A percentile compares a stretch with the other conserved stretches of the same genome.
phyloP scores from a whole-genome alignment of 2,329 filamentous ascomycete genomes.

The Tolypocladium ovalisporum region DNA sequence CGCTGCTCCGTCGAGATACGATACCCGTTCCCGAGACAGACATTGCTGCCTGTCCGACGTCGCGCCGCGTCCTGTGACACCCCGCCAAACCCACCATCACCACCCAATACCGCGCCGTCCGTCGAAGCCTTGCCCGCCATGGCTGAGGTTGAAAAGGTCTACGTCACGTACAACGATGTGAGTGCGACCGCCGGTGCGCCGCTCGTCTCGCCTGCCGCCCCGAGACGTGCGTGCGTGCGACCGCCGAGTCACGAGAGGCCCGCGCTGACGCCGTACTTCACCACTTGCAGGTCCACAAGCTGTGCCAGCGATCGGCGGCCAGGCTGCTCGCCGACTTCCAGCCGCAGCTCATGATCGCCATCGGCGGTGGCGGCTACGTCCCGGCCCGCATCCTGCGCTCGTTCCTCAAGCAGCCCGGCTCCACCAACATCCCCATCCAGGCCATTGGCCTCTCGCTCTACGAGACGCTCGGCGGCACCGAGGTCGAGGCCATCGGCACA shows the following conservation, averaged over 20 bases:
- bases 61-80: background rate
- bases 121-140: slow-evolving; percentile 36
- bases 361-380: slow-evolving; percentile 94
- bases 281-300: slow-evolving; percentile 71
- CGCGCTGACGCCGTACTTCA: slow-evolving; percentile 7
- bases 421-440: slow-evolving; percentile 96
- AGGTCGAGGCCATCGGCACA: slow-evolving; percentile 67
- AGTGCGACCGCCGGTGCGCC: slow-evolving; percentile 17
- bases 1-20: background rate
- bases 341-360: slow-evolving; percentile 96
- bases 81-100: background rate
- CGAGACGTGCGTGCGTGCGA: background rate
- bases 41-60: background rate
- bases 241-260: background rate
- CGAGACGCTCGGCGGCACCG: slow-evolving; percentile 59
- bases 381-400: slow-evolving; percentile 94
- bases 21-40: background rate
- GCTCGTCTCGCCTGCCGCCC: background rate
- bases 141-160: slow-evolving; percentile 76
- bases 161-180: slow-evolving; percentile 89
- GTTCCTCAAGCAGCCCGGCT: slow-evolving; percentile 82
- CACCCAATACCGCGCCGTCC: background rate
- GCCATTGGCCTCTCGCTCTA: slow-evolving; percentile 97
- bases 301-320: slow-evolving; percentile 79
- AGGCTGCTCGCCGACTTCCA: slow-evolving; percentile 76